Percentiles rank a stretch among this genome's conserved stretches.
phyloP scores from a whole-genome alignment of 2,329 filamentous ascomycete genomes.

The Botryotinia calthae region DNA sequence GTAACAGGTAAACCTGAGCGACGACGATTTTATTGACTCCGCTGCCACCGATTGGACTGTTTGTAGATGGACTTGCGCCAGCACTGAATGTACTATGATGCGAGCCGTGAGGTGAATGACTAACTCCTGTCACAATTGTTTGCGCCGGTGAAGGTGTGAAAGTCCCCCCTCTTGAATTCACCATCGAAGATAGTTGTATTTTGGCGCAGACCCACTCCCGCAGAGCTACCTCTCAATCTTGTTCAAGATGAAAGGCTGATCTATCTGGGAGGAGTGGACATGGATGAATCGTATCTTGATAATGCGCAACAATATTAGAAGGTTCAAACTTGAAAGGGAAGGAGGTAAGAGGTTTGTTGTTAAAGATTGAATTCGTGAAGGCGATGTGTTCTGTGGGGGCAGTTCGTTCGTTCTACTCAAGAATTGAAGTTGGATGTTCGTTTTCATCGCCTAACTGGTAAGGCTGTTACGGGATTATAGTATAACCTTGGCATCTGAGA shows the following conservation, averaged over 20 bases:
- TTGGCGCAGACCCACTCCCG: constrained; percentile 39
- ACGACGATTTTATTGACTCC: constrained; percentile 90
- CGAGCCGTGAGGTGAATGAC: constrained; percentile 42
- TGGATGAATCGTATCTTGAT: constrained; percentile 25
- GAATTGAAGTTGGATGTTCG: constrained; percentile 15
- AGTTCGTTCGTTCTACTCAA: constrained; percentile 5
- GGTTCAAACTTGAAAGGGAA: neutral
- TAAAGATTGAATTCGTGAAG: constrained; percentile 15
- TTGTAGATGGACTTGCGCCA: constrained; percentile 39
- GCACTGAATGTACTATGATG: constrained; percentile 47
- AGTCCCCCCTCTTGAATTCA: constrained; percentile 40
- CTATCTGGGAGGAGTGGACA: constrained; percentile 37
- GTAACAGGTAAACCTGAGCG: constrained; percentile 89
- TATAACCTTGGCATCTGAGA: neutral
- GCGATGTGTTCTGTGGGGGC: constrained; percentile 11
- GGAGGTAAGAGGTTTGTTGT: constrained; percentile 2
- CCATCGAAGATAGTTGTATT: constrained; percentile 40
- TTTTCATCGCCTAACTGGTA: neutral
- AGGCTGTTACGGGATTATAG: neutral
- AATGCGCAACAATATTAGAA: constrained; percentile 14
- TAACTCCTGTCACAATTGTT: constrained; percentile 39
- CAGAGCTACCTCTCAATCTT: constrained; percentile 40
- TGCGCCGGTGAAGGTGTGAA: constrained; percentile 41
- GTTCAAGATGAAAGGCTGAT: constrained; percentile 37
- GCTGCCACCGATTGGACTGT: constrained; percentile 48